phyloP scores from a whole-genome alignment of 371 early-diverging fungal genomes.

The Catenaria anguillulae region DNA sequence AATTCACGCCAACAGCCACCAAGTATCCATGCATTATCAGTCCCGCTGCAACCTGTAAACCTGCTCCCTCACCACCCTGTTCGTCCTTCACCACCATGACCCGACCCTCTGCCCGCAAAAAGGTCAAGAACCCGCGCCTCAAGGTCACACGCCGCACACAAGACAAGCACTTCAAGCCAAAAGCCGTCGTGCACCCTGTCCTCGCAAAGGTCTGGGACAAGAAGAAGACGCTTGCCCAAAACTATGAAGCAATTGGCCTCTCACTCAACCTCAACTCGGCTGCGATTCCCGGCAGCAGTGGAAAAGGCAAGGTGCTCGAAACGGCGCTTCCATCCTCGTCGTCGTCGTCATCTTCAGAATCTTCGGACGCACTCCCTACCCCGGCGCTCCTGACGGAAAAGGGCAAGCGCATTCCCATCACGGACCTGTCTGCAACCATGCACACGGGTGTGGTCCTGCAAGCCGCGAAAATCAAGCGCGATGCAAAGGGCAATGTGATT shows the following conservation, averaged over 20 bases:
- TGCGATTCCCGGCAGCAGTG: no score
- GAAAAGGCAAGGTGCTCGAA: no score
- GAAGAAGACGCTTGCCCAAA: slow-evolving; percentile 53
- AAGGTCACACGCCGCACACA: slow-evolving; percentile 5
- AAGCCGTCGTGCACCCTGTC: slow-evolving; percentile 16
- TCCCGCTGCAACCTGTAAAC: no score
- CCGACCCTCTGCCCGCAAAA: slow-evolving; percentile 3
- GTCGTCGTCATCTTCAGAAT: slow-evolving; percentile 15
- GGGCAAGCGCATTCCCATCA: slow-evolving; percentile 16
- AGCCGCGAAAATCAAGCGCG: slow-evolving; percentile 61
- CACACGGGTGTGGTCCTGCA: slow-evolving; percentile 35
- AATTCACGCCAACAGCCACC: no score
- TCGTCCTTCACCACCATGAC: neutral
- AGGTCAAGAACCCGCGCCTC: neutral
- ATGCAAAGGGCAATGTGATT: slow-evolving; percentile 58
- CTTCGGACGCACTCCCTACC: slow-evolving; percentile 14
- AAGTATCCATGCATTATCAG: no score
- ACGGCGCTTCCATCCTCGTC: slow-evolving; percentile 37
- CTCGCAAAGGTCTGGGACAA: slow-evolving; percentile 58
- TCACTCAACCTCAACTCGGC: slow-evolving; percentile 56
- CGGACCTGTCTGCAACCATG: slow-evolving; percentile 19
- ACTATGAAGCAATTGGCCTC: slow-evolving; percentile 57
- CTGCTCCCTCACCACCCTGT: no score
- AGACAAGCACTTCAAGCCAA: neutral
- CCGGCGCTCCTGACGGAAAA: slow-evolving; percentile 9